Conservation (phyloP, 768 basidiomycete genomes). For the Sistotremastrum niveocremeum region DNA sequence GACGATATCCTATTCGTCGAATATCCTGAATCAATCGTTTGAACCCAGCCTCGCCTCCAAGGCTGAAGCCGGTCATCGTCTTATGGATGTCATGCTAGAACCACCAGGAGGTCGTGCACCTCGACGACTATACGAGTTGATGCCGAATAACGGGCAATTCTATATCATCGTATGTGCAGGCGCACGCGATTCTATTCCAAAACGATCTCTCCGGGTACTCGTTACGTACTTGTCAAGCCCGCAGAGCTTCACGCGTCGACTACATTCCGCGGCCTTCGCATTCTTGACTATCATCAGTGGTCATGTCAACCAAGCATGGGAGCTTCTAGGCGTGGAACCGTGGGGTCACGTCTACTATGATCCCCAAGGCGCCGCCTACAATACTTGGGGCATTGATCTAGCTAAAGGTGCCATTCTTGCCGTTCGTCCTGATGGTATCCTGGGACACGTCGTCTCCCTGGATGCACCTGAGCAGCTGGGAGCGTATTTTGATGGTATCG, state of each 20-base stretch:
- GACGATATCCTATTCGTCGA: slow-evolving; percentile 5
- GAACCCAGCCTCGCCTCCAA: background rate
- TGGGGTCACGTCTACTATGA: slow-evolving; percentile 7
- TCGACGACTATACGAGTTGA: slow-evolving; percentile 5
- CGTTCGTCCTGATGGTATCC: slow-evolving; percentile 11
- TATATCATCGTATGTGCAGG: slow-evolving; percentile 9
- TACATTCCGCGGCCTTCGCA: background rate
- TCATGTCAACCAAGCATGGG: background rate
- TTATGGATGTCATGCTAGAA: slow-evolving; percentile 5
- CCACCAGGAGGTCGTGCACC: slow-evolving; percentile 5
- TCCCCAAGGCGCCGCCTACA: slow-evolving; percentile 4
- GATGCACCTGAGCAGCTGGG: slow-evolving; percentile 4
- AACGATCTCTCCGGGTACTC: background rate
- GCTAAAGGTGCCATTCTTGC: slow-evolving; percentile 3
- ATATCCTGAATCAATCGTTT: slow-evolving; percentile 2
- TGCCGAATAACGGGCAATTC: slow-evolving; percentile 8
- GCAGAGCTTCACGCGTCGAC: background rate
- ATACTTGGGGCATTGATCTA: slow-evolving; percentile 7
- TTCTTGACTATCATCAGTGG: slow-evolving; percentile 1
- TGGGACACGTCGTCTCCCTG: slow-evolving; percentile 5
- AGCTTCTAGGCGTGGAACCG: slow-evolving; percentile 1
- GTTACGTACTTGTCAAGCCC: slow-evolving; percentile 2
- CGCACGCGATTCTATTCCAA: slow-evolving; percentile 2
- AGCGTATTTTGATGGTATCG: slow-evolving; percentile 7
- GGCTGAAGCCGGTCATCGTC: slow-evolving; percentile 4